Percentiles rank a stretch among this genome's conserved stretches.
Conservation (phyloP, 1,139 yeast species). For the Yamadazyma dushanensis region DNA sequence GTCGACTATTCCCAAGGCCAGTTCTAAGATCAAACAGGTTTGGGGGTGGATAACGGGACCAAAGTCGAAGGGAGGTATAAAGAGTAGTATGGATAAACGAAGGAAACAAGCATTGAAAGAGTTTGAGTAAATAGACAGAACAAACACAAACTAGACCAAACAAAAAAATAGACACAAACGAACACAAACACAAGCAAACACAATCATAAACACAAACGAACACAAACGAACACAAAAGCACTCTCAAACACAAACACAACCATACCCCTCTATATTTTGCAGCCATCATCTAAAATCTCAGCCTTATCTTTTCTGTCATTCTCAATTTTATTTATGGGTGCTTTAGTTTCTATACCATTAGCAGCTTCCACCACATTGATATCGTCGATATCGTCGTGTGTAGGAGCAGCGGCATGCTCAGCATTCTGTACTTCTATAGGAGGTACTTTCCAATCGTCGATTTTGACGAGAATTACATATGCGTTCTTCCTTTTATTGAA, state of each 20-base stretch:
- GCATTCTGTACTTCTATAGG: conserved; percentile 63
- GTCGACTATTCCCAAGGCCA: conserved; percentile 27
- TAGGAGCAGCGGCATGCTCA: conserved; percentile 83
- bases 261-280: no score
- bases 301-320: no score
- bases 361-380: conserved; percentile 49
- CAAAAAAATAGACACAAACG: no score
- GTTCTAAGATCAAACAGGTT: conserved; percentile 20
- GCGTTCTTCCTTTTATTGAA: conserved; percentile 77
- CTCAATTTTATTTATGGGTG: conserved; percentile 62
- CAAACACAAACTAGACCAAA: no score
- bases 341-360: conserved; percentile 71
- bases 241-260: no score
- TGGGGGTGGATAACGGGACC: conserved; percentile 29
- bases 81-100: conserved; percentile 38
- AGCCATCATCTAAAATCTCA: no score
- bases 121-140: conserved; percentile 35
- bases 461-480: conserved; percentile 71
- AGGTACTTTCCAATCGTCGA: conserved; percentile 64
- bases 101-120: conserved; percentile 44
- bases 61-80: conserved; percentile 20
- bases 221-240: no score
- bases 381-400: conserved; percentile 69
- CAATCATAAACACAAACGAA: neutral
- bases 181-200: no score